Base-by-base conservation (phyloP, 805 yeast genomes). In the Clavispora fructus region DNA sequence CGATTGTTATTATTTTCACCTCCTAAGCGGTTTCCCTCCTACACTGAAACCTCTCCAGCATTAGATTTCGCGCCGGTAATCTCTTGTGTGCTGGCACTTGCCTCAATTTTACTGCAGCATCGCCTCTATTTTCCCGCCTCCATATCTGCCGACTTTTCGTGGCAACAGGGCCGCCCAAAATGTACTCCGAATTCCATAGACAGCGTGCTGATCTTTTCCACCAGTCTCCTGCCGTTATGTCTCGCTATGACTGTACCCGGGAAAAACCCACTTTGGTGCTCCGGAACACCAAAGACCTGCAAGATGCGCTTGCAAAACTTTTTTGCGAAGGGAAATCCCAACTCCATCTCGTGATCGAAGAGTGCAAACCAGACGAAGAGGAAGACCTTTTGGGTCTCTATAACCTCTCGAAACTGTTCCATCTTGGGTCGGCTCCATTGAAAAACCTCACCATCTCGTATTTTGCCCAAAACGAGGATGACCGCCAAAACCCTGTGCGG, bases 271-370 rank as follows among this genome's bases (percentile, higher is more conserved):
- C 17, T 16, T 16, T 33, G 6, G 25, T 33, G 7, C 12, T 33
- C 11, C 25, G 37, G 13, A 17, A 16, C 25, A 9, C 37, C 13
- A 10, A 16, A 5, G 37, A 33, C 5, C 37, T 17, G 23, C 37
- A 33, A 33, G 37, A 33, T 33, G 37, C 13, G 6, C 11, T 33
- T 11, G 13, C 37, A 7, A 33, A 33, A 25, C 13, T 17, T 11
- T 33, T 11, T 23, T 17, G 13, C 37, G 12, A 9, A 13, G 25
- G 13, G 12, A 6, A 33, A 17, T 33, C 37, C n/a, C 37, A 48
- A 41, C 50, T 52, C 17, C 50, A 52, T 35, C 27, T 52, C 28
- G 40, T 45, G 7, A 39, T 52, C 12, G 46, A 42, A 7, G 56
- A 52, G 16, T 33, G 26, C 6, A 38, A 30, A 11, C 13, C 30